Percentiles rank a stretch among this genome's conserved stretches.
Conservation (phyloP, 768 basidiomycete species). For the Naganishia vaughanmartiniae region DNA sequence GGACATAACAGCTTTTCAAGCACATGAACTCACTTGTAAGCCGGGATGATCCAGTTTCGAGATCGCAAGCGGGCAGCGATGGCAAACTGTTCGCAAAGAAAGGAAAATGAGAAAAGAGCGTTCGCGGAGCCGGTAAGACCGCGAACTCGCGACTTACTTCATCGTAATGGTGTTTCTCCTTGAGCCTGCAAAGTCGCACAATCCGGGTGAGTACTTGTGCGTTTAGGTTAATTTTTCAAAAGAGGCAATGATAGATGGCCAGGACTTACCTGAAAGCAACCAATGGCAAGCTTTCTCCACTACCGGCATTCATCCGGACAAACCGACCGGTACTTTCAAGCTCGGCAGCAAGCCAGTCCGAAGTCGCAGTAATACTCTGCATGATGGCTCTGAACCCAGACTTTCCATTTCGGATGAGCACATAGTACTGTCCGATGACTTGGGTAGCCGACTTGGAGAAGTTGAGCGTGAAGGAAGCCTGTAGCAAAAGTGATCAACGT, state of each 20-base stretch:
- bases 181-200: slow-evolving; percentile 12
- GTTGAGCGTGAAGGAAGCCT: slow-evolving; percentile 39
- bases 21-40: slow-evolving; percentile 25
- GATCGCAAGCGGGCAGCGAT: slow-evolving; percentile 33
- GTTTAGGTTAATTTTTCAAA: no score
- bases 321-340: slow-evolving; percentile 31
- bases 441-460: slow-evolving; percentile 36
- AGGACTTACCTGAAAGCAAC: slow-evolving; percentile 33
- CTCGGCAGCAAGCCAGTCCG: slow-evolving; percentile 34
- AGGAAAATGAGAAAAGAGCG: not conserved
- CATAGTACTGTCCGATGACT: slow-evolving; percentile 30
- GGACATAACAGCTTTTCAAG: not conserved
- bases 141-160: slow-evolving; percentile 16
- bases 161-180: slow-evolving; percentile 34
- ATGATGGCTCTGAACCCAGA: slow-evolving; percentile 36
- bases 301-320: slow-evolving; percentile 28
- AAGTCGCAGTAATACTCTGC: slow-evolving; percentile 33
- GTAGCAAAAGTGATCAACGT: not conserved
- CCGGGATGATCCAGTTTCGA: slow-evolving; percentile 39
- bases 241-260: no score
- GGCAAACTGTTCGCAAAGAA: slow-evolving; percentile 22
- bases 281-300: slow-evolving; percentile 35
- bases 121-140: not conserved
- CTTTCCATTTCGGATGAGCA: slow-evolving; percentile 36
- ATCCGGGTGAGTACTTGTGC: no score